Base-by-base conservation (phyloP, 2,329 filamentous ascomycete genomes). In the Fusarium burgessii region DNA sequence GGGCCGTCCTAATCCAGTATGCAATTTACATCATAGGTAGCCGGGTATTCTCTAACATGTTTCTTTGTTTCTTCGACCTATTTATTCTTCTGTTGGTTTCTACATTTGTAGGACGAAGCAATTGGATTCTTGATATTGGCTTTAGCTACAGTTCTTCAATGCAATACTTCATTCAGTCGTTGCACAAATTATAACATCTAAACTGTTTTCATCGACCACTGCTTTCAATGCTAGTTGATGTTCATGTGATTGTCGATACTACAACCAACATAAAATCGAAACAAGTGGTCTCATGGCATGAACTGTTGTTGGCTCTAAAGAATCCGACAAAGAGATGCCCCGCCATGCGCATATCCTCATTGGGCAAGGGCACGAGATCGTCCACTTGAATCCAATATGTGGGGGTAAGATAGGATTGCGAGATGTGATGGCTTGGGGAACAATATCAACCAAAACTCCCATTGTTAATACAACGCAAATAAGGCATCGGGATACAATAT, bases 391-490 rank as follows among this genome's bases (percentile, higher is more conserved):
- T 20, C 40, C 36, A 45, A 58, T 60, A 72, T 74, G 76, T 78
- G 76, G 73, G 76, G 67, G 35, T 71, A 63, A 66, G 62, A 61
- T 55, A 40, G 49, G 41, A 52, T 58, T 71, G 70, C 46, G 67
- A 52, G 58, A 68, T 61, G 66, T 63, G 38, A 76, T 75, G 70
- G 73, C 72, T 68, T 72, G 58, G 59, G 74, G 74, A 74, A 77
- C 74, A 77, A 77, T 77, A 74, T 76, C 68, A 75, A 72, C 62
- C 66, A 60, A 58, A 74, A 35, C 38, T 45, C 58, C 72, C 56
- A 55, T 60, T 69, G 62, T 60, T 69, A 40, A 62, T 38, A 54
- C 38, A 51, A 23, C 57, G 47, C 33, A 35, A 65, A 65, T 62
- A 76, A 74, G 72, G 55, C 62, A 57, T 54, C 73, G 71, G 72